Evolutionary conservation across 257 asterid genomes (phyloP).

Genomic region (Primulina eburnea): DNA sequence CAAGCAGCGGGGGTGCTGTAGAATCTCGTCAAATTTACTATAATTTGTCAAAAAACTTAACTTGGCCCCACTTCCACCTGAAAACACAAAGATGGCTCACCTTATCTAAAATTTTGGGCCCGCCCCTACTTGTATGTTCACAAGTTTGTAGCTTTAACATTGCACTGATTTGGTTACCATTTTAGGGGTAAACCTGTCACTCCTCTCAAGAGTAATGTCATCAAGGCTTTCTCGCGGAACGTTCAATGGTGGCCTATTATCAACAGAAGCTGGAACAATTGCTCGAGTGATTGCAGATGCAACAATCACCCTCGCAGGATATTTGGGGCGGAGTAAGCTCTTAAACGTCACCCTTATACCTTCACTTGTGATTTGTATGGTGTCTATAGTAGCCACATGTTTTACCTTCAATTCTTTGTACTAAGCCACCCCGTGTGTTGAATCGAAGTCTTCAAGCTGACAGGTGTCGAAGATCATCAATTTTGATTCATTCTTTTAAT

Average conservation of each 20-base stretch:
- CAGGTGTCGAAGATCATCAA: neutral
- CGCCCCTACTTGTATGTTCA: neutral
- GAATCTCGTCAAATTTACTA: neutral
- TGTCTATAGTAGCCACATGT: conserved; percentile 78
- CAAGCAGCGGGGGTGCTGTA: neutral
- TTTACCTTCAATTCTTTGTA: conserved; percentile 79
- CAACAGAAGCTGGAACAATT: conserved; percentile 90
- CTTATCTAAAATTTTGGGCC: neutral
- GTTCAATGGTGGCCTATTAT: conserved; percentile 80
- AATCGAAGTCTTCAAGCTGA: conserved; percentile 5
- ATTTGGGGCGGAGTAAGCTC: conserved; percentile 60
- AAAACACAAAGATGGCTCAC: neutral
- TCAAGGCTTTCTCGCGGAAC: conserved; percentile 97
- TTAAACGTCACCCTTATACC: conserved; percentile 77
- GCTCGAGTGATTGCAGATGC: conserved; percentile 92
- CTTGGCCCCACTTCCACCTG: neutral
- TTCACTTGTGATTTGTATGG: conserved; percentile 68
- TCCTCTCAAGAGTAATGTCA: conserved; percentile 93
- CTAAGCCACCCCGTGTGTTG: conserved; percentile 27
- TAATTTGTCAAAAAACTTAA: neutral
- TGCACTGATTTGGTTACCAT: neutral
- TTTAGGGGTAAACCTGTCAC: conserved; percentile 77
- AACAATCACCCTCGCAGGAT: conserved; percentile 84
- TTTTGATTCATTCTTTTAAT: conserved; percentile 24
- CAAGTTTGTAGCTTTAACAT: conserved; percentile 30